A percentile compares a stretch with the other conserved stretches of the same genome.
Conservation (phyloP, 1,139 yeast species). For the Hemisphaericaspora subhashii region DNA sequence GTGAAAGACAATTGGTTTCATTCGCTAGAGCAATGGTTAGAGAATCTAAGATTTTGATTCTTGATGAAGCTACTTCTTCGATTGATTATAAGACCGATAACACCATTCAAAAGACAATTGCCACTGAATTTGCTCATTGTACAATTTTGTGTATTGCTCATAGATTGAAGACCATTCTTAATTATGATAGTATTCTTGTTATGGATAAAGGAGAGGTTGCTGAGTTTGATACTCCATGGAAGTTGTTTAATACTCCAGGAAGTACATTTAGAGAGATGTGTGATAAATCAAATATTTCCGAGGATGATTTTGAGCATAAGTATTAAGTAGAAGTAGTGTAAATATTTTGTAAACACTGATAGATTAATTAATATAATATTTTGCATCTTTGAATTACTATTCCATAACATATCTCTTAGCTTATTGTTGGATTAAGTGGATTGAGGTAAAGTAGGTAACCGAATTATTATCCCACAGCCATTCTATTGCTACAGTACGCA, state of each 20-base stretch:
- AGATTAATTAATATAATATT: too few relatives aligned
- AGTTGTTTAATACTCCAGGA: slow-evolving; percentile 30
- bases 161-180: slow-evolving; percentile 51
- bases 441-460: too few relatives aligned
- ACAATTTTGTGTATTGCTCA: slow-evolving; percentile 59
- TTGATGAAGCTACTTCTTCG: slow-evolving; percentile 59
- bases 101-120: slow-evolving; percentile 49
- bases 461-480: too few relatives aligned
- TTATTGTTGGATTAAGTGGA: too few relatives aligned
- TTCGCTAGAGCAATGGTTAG: slow-evolving; percentile 55
- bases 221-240: slow-evolving; percentile 51
- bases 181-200: slow-evolving; percentile 53
- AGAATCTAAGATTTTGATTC: slow-evolving; percentile 47
- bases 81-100: slow-evolving; percentile 58
- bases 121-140: slow-evolving; percentile 42
- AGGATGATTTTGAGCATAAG: slow-evolving; percentile 18
- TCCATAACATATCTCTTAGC: too few relatives aligned
- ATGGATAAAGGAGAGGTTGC: slow-evolving; percentile 51
- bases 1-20: slow-evolving; percentile 55
- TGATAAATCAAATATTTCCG: slow-evolving; percentile 31
- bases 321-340: too few relatives aligned
- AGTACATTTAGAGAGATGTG: slow-evolving; percentile 46
- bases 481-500: too few relatives aligned
- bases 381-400: too few relatives aligned
- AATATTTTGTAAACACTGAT: too few relatives aligned